Evolutionary conservation across 169 alveolate genomes (phyloP).

Genomic region (Babesia bigemina): DNA sequence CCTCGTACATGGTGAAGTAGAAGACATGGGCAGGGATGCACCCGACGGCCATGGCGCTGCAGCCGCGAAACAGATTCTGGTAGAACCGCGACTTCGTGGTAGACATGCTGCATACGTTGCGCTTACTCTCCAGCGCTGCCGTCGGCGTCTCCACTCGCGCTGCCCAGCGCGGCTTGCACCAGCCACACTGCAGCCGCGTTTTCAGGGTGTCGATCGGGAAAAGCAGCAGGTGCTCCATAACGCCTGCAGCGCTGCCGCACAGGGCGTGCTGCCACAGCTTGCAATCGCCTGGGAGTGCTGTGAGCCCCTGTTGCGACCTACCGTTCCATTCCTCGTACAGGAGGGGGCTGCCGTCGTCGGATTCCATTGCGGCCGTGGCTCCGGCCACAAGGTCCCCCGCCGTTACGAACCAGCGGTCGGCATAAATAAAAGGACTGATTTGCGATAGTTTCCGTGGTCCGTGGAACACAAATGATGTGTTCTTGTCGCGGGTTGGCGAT

Average conservation of each 20-base stretch:
- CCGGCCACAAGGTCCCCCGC: background rate
- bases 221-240: slow-evolving; percentile 94
- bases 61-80: slow-evolving; percentile 83
- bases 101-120: background rate
- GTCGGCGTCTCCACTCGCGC: background rate
- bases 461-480: too few species aligned
- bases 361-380: slow-evolving; percentile 15
- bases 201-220: slow-evolving; percentile 95
- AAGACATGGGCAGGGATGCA: slow-evolving; percentile 98
- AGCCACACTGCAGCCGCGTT: slow-evolving; percentile 83
- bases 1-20: slow-evolving; percentile 90
- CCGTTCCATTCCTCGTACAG: slow-evolving; percentile 34
- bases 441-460: too few species aligned
- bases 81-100: slow-evolving; percentile 13
- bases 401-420: background rate
- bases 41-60: slow-evolving; percentile 92
- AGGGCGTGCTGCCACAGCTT: slow-evolving; percentile 91
- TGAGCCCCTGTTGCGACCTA: background rate
- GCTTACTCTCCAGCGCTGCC: background rate
- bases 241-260: slow-evolving; percentile 98
- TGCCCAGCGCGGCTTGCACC: slow-evolving; percentile 11
- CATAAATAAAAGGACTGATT: too few species aligned
- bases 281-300: slow-evolving; percentile 77
- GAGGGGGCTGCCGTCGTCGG: slow-evolving; percentile 34
- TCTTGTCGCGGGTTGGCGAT: too few species aligned